Base-by-base conservation (phyloP, 140 eudicot species). In the Stevia rebaudiana region DNA sequence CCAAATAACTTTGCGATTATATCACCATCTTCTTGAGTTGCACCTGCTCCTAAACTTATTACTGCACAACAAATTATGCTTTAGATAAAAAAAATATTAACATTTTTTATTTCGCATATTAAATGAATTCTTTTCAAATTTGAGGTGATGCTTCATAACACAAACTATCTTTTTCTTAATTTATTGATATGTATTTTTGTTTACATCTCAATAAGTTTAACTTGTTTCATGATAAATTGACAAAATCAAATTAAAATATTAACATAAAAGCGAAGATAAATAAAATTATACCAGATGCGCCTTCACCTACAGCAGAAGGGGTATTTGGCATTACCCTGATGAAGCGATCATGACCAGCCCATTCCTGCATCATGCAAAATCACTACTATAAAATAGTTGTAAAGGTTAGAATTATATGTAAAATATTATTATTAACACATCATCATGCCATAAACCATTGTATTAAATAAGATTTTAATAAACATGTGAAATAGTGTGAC, bases 261-360 rank as follows among this genome's bases (percentile, higher is more conserved):
- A 18, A 30, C 41, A 16, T 4, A 17, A 15, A 36, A 63, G 18
- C 18, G 8, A 47, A 36, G n/a, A n/a, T n/a, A 65, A 11, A 21
- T 8, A 8, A 43, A 16, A 59, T 8, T 25, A 67, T 78, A 90
- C 97, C 97, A 49, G 98, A 88, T 18, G 99, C 95, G 21, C 95
- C 99, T 65, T 72, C 70, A 67, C 99, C 95, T 70, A 94, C 99
- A 80, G 99, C 95, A 61, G 99, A 81, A 52, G 97, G 99, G 65
- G 97, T 88, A 67, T 88, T 94, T 31, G 99, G 99, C 97, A 94
- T 88, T 11, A 94, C 95, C 79, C 97, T 85, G 9, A 88, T 81
- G 78, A 94, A 83, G 44, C 99, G 97, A 73, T 72, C 77, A 24
- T 83, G 94, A 54, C 97, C 99, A 15, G 99, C 84, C 99, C 99